Percentiles rank a stretch among this genome's conserved stretches.
Conservation (phyloP, 495 filamentous ascomycete species). For the Penicillium canariense region DNA sequence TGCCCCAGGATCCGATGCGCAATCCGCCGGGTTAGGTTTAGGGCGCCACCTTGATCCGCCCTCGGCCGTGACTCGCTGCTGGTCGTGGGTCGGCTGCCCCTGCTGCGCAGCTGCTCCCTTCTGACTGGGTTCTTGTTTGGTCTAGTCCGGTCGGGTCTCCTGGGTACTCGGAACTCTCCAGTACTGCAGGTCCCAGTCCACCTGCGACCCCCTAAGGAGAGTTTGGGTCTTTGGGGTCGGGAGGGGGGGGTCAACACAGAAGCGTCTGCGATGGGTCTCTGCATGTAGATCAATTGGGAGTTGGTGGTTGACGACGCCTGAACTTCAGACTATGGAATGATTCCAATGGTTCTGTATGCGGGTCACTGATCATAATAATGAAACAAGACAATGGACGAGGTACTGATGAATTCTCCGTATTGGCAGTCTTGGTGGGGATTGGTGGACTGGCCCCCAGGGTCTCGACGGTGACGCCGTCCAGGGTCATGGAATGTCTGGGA, state of each 20-base stretch:
- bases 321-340: conserved; percentile 1
- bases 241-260: neutral
- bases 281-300: conserved; percentile 1
- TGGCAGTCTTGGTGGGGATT: neutral
- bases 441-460: neutral
- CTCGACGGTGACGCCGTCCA: conserved; percentile 15
- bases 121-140: neutral
- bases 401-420: neutral
- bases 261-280: neutral
- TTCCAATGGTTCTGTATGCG: too few relatives aligned
- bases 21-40: conserved; percentile 28
- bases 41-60: conserved; percentile 37
- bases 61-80: conserved; percentile 23
- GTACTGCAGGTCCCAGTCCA: neutral
- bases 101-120: too few relatives aligned
- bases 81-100: neutral
- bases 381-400: neutral
- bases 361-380: too few relatives aligned
- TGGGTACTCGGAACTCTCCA: conserved; percentile 2
- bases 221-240: neutral
- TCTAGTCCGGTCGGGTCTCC: neutral
- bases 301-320: neutral
- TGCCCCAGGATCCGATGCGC: conserved; percentile 30
- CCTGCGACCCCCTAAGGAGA: neutral
- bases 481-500: conserved; percentile 32